Percentiles rank a stretch among this genome's conserved stretches.
These are phyloP conservation scores for Cladochytrium replicatum DNA, from an alignment of 192 early-diverging fungal genomes.

Conservation along the genomic window DNA sequence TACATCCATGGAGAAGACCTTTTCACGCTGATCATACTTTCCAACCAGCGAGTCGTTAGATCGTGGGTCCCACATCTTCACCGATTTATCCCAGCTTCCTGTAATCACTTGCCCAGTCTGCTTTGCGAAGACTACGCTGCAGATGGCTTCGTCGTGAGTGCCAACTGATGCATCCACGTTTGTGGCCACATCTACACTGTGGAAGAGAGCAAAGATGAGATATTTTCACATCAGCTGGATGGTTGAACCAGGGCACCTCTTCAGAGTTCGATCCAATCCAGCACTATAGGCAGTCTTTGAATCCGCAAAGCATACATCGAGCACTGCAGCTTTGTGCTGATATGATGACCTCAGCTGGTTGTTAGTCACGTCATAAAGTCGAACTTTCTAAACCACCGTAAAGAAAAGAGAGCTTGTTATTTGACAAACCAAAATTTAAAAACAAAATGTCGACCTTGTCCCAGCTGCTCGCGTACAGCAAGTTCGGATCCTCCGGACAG, in stretches of 20 bases:
- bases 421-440: background rate
- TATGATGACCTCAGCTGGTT: conserved; percentile 50
- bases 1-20: conserved; percentile 79
- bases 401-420: background rate
- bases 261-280: conserved; percentile 63
- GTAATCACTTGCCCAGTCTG: conserved; percentile 54
- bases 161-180: conserved; percentile 52
- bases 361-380: conserved; percentile 67
- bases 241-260: conserved; percentile 30
- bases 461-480: conserved; percentile 81
- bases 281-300: conserved; percentile 45
- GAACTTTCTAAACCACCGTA: conserved; percentile 44
- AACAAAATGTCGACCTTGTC: conserved; percentile 53
- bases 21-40: conserved; percentile 52
- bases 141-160: conserved; percentile 67
- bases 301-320: conserved; percentile 67
- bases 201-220: background rate
- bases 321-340: conserved; percentile 58
- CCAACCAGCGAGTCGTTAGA: conserved; percentile 20
- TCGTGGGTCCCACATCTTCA: conserved; percentile 70
- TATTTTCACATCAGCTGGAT: background rate
- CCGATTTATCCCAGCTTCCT: conserved; percentile 87
- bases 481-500: conserved; percentile 47
- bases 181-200: conserved; percentile 55
- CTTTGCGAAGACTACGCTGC: conserved; percentile 47